phyloP scores from a whole-genome alignment of 805 yeast species.

The Lachancea sp. region DNA sequence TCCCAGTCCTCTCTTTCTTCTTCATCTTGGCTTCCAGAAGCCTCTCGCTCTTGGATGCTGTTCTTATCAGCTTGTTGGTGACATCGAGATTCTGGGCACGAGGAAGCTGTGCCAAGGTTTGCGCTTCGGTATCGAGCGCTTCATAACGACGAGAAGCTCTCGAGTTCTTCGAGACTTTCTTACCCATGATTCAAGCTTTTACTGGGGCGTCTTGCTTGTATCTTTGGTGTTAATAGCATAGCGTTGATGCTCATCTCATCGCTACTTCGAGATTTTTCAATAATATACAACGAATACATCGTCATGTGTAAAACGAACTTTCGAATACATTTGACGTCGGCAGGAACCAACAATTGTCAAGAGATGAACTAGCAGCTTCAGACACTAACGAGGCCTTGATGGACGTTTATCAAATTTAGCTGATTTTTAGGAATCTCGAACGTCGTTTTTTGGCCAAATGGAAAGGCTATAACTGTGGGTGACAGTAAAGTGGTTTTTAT shows the following conservation, averaged over 20 bases:
- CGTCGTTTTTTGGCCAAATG: no score
- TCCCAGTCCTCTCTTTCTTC: conserved; percentile 30
- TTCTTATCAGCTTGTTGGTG: conserved; percentile 58
- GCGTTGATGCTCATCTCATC: conserved; percentile 1
- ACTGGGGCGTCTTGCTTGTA: not conserved
- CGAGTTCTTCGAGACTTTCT: conserved; percentile 54
- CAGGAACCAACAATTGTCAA: conserved; percentile 12
- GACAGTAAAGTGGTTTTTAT: no score
- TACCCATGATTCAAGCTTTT: conserved; percentile 15
- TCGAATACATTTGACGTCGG: not conserved
- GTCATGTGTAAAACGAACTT: not conserved
- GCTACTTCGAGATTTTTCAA: not conserved
- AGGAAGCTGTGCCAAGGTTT: conserved; percentile 46
- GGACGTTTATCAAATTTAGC: no score
- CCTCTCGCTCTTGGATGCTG: conserved; percentile 59
- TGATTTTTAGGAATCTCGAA: no score
- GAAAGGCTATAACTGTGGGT: no score
- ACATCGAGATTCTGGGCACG: conserved; percentile 55
- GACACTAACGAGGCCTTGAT: no score
- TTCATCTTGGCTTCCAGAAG: conserved; percentile 52
- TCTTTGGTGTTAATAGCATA: no score
- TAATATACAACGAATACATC: not conserved
- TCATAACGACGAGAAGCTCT: conserved; percentile 74
- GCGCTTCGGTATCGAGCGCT: conserved; percentile 40
- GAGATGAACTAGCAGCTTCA: no score